A percentile compares a stretch with the other conserved stretches of the same genome.
Conservation (phyloP, 371 early-diverging fungal genomes). For the Rhizomucor miehei region DNA sequence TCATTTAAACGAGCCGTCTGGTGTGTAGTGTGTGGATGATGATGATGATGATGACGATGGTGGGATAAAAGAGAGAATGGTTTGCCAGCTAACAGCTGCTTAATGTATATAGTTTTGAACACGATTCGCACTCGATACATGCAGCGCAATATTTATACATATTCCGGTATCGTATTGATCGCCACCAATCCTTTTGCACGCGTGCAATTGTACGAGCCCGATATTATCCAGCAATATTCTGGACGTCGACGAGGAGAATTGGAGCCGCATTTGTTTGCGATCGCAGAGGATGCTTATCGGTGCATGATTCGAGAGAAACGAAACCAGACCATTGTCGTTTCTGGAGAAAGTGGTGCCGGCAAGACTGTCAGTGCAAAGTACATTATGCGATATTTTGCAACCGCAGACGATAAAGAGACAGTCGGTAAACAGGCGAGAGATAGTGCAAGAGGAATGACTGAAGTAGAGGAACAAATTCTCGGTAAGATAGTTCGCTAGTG, state of each 20-base stretch:
- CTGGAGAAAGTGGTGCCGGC: conserved; percentile 98
- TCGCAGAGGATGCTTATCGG: conserved; percentile 97
- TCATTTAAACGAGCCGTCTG: conserved; percentile 88
- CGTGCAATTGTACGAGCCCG: conserved; percentile 83
- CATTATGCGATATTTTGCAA: conserved; percentile 98
- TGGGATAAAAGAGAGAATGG: no score
- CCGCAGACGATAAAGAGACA: conserved; percentile 72
- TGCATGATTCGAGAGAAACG: conserved; percentile 87
- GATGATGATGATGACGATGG: no score
- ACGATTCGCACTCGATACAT: conserved; percentile 85
- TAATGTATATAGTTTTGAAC: conserved; percentile 67
- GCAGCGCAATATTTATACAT: conserved; percentile 96
- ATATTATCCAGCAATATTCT: conserved; percentile 90
- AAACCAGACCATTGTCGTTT: conserved; percentile 98
- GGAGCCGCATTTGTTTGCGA: conserved; percentile 98
- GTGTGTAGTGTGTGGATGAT: conserved; percentile 41
- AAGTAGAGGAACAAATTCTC: conserved; percentile 81
- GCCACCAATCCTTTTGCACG: conserved; percentile 97
- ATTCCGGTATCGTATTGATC: conserved; percentile 98
- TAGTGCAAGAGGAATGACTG: conserved; percentile 55
- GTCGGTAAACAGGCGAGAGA: conserved; percentile 31
- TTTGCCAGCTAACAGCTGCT: not conserved
- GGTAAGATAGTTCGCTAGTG: conserved; percentile 36
- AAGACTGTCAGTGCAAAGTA: conserved; percentile 96
- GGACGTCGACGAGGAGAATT: conserved; percentile 92